A percentile compares a stretch with the other conserved stretches of the same genome.
These are phyloP conservation scores for Hypericum perforatum DNA, from an alignment of 345 rosid genomes.

Conservation along the genomic window DNA sequence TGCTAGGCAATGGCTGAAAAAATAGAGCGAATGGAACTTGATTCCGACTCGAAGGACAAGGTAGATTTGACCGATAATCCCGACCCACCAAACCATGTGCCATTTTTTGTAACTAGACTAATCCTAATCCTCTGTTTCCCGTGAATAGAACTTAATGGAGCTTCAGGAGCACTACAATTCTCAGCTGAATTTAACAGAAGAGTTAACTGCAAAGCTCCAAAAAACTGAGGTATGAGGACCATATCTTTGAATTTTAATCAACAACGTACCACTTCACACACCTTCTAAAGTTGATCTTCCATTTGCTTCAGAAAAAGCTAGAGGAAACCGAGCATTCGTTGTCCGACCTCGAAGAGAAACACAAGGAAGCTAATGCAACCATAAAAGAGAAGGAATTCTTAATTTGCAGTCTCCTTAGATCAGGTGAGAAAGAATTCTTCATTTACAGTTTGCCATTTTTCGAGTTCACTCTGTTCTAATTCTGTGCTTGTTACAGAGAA, in stretches of 20 bases:
- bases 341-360: conserved; percentile 2
- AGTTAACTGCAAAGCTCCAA: conserved; percentile 2
- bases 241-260: neutral
- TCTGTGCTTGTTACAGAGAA: neutral
- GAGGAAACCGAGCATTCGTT: neutral
- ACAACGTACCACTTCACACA: neutral
- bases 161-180: conserved; percentile 5
- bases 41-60: conserved; percentile 6
- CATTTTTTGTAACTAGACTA: too few species aligned
- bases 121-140: neutral
- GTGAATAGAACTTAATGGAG: conserved; percentile 1
- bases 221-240: conserved; percentile 1
- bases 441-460: neutral
- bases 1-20: conserved; percentile 5
- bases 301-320: neutral
- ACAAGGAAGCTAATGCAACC: conserved; percentile 4
- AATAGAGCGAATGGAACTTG: conserved; percentile 2
- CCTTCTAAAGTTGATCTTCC: neutral
- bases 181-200: conserved; percentile 8
- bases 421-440: neutral
- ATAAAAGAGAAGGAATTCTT: conserved; percentile 2
- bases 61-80: neutral
- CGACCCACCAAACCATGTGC: too few species aligned
- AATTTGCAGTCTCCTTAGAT: conserved; percentile 8
- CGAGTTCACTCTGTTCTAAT: neutral